Percentiles rank a stretch among this genome's conserved stretches.
These are phyloP conservation scores for Sclerotinia trifoliorum DNA, from an alignment of 2,329 filamentous ascomycete species.

Conservation along the genomic window DNA sequence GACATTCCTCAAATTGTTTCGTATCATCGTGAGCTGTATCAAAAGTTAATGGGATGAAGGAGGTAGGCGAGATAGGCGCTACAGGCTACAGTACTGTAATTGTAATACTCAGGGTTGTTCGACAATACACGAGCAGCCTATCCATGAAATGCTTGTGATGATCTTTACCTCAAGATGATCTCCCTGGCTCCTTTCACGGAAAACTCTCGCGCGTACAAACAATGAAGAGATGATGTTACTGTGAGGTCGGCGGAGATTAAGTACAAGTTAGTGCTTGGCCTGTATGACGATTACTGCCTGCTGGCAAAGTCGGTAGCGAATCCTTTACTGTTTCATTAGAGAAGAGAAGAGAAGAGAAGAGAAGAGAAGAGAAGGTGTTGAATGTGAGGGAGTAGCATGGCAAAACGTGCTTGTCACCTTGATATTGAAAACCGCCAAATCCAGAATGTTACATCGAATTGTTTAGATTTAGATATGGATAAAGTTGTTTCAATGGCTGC, in stretches of 20 bases:
- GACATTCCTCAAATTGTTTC: background rate
- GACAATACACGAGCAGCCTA: background rate
- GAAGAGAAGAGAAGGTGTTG: background rate
- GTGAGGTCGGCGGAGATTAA: slow-evolving; percentile 1
- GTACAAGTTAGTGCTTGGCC: background rate
- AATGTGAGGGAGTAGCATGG: background rate
- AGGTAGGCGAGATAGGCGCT: background rate
- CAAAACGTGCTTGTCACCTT: background rate
- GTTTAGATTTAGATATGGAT: background rate
- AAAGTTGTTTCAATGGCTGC: background rate
- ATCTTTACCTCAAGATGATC: background rate
- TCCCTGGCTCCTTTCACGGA: slow-evolving; percentile 5
- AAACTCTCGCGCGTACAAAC: background rate
- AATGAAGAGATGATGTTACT: slow-evolving; percentile 1
- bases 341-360: background rate
- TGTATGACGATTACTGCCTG: background rate
- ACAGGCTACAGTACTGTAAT: too few species aligned
- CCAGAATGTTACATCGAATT: background rate
- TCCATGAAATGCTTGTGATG: slow-evolving; percentile 11
- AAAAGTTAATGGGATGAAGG: slow-evolving; percentile 6
- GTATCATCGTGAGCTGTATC: background rate
- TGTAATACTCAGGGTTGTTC: background rate
- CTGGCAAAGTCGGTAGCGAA: background rate
- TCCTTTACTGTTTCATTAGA: background rate
- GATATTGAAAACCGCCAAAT: background rate